These are phyloP conservation scores for Paraurostyla sp. DNA, from an alignment of 73 alveolate genomes.

Conservation along the genomic window DNA sequence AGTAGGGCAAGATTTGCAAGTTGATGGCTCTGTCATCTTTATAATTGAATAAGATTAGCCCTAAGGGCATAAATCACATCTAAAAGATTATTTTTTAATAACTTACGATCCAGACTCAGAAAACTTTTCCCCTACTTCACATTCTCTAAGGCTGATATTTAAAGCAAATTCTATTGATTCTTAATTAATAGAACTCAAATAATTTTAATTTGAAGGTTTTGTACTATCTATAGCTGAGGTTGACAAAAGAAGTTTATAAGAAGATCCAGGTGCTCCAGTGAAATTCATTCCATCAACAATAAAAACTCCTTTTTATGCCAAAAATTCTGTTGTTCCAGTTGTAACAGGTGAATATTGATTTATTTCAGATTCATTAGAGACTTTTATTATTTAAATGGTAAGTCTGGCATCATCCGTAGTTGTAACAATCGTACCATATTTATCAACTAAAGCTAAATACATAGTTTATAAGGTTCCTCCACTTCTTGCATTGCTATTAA, in stretches of 20 bases:
- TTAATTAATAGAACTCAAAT: not conserved
- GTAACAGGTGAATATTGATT: constrained; percentile 26
- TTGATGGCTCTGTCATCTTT: constrained; percentile 49
- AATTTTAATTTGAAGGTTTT: constrained; percentile 52
- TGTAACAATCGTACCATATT: constrained; percentile 60
- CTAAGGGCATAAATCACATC: constrained; percentile 61
- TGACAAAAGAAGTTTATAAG: not conserved
- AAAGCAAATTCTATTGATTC: not conserved
- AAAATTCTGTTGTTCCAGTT: constrained; percentile 13
- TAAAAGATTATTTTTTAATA: not conserved
- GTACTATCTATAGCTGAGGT: constrained; percentile 46
- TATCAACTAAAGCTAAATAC: constrained; percentile 53
- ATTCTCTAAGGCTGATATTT: constrained; percentile 44
- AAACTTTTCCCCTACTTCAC: constrained; percentile 62
- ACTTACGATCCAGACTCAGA: constrained; percentile 48
- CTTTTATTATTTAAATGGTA: not conserved
- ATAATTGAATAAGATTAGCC: constrained; percentile 3
- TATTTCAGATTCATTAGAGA: not conserved
- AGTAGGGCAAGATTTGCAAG: constrained; percentile 66
- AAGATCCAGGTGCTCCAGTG: constrained; percentile 61
- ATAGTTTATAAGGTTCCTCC: constrained; percentile 59
- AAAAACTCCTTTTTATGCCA: constrained; percentile 29
- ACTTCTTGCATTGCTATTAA: constrained; percentile 13
- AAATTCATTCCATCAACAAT: not conserved
- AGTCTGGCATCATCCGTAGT: not conserved